A percentile compares a stretch with the other conserved stretches of the same genome.
phyloP scores from a whole-genome alignment of 2,329 filamentous ascomycete genomes.

The Metarhizium rileyi region DNA sequence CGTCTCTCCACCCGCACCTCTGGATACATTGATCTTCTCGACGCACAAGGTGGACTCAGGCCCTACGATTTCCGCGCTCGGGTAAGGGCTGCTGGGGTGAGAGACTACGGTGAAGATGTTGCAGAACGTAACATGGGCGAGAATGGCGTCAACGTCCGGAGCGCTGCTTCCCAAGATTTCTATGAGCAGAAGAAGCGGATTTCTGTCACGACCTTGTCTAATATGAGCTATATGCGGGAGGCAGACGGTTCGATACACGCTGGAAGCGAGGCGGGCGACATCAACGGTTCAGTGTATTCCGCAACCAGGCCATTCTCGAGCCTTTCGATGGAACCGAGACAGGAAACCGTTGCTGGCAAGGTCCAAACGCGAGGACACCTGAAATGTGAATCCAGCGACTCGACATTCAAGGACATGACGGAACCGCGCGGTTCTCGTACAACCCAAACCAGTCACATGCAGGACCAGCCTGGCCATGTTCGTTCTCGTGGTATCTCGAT shows the following conservation, averaged over 20 bases:
- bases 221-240: slow-evolving; percentile 2
- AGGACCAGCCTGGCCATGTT: background rate
- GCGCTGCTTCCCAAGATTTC: slow-evolving; percentile 22
- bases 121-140: slow-evolving; percentile 44
- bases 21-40: slow-evolving; percentile 11
- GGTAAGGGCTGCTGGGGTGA: slow-evolving; percentile 35
- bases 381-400: background rate
- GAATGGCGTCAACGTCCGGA: slow-evolving; percentile 23
- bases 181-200: slow-evolving; percentile 12
- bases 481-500: background rate
- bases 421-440: background rate
- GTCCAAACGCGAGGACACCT: background rate
- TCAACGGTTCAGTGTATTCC: background rate
- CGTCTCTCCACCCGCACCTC: background rate
- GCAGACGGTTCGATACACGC: background rate
- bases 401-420: background rate
- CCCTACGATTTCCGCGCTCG: slow-evolving; percentile 35
- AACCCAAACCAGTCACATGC: background rate
- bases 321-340: background rate
- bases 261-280: slow-evolving; percentile 2
- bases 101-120: slow-evolving; percentile 50
- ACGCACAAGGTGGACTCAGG: slow-evolving; percentile 27
- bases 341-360: background rate
- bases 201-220: slow-evolving; percentile 1
- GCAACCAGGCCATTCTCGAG: background rate